A percentile compares a stretch with the other conserved stretches of the same genome.
These are phyloP conservation scores for Thermothelomyces thermophilus DNA, from an alignment of 2,329 filamentous ascomycete species.

Conservation along the genomic window DNA sequence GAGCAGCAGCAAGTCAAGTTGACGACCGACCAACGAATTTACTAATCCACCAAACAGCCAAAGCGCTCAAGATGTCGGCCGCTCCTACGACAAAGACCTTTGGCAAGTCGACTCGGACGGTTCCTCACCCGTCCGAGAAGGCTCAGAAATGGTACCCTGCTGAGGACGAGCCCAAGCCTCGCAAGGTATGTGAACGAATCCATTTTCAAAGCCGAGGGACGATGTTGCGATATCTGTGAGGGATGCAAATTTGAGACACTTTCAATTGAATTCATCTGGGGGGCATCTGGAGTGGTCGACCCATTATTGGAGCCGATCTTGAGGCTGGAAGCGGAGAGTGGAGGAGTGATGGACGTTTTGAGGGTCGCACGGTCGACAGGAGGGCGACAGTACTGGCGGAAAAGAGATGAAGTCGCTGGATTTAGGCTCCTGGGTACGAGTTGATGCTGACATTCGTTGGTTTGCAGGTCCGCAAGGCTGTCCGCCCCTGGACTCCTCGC, in stretches of 20 bases:
- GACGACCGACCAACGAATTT: constrained; percentile 26
- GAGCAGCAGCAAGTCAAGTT: constrained; percentile 25
- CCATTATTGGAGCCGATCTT: not conserved
- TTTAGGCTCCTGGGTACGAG: not conserved
- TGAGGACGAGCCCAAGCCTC: constrained; percentile 79
- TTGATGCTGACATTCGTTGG: constrained; percentile 27
- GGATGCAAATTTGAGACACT: constrained; percentile 13
- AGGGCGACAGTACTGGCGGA: not conserved
- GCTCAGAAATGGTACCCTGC: constrained; percentile 99
- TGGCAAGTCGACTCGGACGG: constrained; percentile 89
- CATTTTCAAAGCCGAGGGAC: constrained; percentile 17
- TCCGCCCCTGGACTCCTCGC: constrained; percentile 82
- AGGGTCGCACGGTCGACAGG: not conserved
- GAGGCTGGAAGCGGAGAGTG: not conserved
- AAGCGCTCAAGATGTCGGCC: constrained; percentile 60
- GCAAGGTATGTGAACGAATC: constrained; percentile 72
- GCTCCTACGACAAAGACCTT: constrained; percentile 86
- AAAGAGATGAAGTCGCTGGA: not conserved
- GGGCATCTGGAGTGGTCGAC: constrained; percentile 10
- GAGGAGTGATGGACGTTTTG: not conserved
- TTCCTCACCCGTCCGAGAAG: constrained; percentile 83
- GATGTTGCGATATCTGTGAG: constrained; percentile 3
- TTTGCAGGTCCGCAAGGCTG: constrained; percentile 82
- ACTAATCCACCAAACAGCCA: constrained; percentile 28
- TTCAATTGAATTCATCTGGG: constrained; percentile 8